Percentiles rank a stretch among this genome's conserved stretches.
Evolutionary conservation across 257 asterid species (phyloP).

Genomic region (Henckelia pumila): DNA sequence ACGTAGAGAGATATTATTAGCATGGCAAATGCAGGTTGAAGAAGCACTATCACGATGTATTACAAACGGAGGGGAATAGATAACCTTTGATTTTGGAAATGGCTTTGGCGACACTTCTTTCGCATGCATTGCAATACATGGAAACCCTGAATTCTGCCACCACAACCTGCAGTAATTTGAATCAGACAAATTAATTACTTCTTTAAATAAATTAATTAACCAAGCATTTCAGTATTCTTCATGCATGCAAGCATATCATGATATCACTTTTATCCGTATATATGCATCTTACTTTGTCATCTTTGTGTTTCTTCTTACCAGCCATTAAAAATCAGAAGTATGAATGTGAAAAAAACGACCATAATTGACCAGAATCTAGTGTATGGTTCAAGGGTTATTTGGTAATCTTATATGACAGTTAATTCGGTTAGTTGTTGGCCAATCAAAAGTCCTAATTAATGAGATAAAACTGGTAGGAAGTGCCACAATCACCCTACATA

Average conservation of each 20-base stretch:
- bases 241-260: background rate
- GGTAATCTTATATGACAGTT: no score
- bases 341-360: no score
- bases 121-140: conserved; percentile 91
- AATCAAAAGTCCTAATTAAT: no score
- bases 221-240: background rate
- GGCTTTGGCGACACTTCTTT: conserved; percentile 64
- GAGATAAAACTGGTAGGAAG: no score
- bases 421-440: no score
- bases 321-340: background rate
- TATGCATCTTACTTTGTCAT: background rate
- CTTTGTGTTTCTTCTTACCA: background rate
- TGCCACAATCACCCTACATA: no score
- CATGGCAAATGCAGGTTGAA: background rate
- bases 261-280: background rate
- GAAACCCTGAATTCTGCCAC: conserved; percentile 56
- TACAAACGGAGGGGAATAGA: background rate
- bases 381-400: no score
- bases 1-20: no score
- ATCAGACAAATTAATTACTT: conserved; percentile 4
- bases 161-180: conserved; percentile 38
- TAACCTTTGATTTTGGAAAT: conserved; percentile 73
- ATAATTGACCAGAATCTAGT: no score
- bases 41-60: background rate
- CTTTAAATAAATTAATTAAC: no score